Base-by-base conservation (phyloP, 805 yeast species). In the Yamadazyma kitorensis region DNA sequence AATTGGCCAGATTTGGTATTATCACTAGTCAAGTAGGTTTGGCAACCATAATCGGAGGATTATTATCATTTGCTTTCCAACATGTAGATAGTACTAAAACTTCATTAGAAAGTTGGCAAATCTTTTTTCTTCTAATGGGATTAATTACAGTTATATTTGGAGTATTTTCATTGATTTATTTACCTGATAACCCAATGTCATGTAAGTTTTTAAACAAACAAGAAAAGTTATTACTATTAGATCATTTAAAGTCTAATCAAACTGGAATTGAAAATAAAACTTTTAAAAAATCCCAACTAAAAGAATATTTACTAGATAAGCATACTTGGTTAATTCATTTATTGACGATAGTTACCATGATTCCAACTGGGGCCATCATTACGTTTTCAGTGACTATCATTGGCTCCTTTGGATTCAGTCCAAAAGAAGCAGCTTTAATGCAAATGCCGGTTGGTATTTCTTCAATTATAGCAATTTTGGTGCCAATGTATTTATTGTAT, bases 371-470 rank as follows among this genome's bases (percentile, higher is more conserved):
- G 28, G 72, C 76, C 4, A 62, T 75, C 15, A 72, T 74, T 29
- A 69, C 77, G 1, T 76, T 74, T 44, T 71, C 78, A 27, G 70
- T 68, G 6, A 68, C 77, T 0, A 70, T 74, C 27, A 74, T 76
- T n/a, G 55, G 58, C 7, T 61, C 76, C 7, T 72, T 75, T 46
- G 80, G 80, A 3, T 75, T 71, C 44, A 60, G 62, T 31, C 51
- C 47, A 27, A 57, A 68, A 36, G 48, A 64, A 33, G 62, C 78
- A 5, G 73, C 78, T 2, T 49, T 74, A 19, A 53, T 74, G 45
- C 81, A 77, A 50, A 64, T 74, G 61, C 83, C 84, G 3, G 70
- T 75, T 24, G 82, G 83, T 44, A 66, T 74, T 5, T 64, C 74
- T 21, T 72, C 63, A 8, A 52, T 63, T 17, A 40, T 60, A 10